Percentiles rank a stretch among this genome's conserved stretches.
phyloP scores from a whole-genome alignment of 1,284 basidiomycete species.

The Apiotrichum sp. region DNA sequence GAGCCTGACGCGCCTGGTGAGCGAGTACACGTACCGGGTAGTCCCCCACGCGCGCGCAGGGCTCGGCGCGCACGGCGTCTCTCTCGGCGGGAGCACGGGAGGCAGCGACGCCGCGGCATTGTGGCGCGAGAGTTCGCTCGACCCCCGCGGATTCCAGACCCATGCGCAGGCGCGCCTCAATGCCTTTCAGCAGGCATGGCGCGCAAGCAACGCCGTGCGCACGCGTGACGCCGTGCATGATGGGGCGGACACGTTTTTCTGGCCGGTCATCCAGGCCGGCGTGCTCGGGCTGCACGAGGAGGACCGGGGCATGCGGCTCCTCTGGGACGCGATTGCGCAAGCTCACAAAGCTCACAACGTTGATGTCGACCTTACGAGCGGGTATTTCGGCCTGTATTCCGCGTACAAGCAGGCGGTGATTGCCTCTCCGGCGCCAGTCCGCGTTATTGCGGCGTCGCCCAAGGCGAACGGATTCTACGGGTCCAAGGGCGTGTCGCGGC shows the following conservation, averaged over 20 bases:
- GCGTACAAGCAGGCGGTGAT: constrained; percentile 74
- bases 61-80: constrained; percentile 10
- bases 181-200: constrained; percentile 46
- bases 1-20: constrained; percentile 64
- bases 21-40: constrained; percentile 63
- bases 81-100: constrained; percentile 3
- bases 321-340: constrained; percentile 34
- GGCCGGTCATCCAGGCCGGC: constrained; percentile 79
- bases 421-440: constrained; percentile 54
- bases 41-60: constrained; percentile 8
- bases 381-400: constrained; percentile 85
- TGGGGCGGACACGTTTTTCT: constrained; percentile 55
- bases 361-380: constrained; percentile 69
- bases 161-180: constrained; percentile 43
- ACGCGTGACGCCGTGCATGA: constrained; percentile 26
- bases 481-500: constrained; percentile 78
- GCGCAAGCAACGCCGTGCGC: constrained; percentile 32
- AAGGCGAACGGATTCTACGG: constrained; percentile 93
- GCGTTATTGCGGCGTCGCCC: constrained; percentile 80
- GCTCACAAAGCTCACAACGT: constrained; percentile 11
- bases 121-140: constrained; percentile 19
- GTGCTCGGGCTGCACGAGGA: constrained; percentile 77
- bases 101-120: constrained; percentile 9
- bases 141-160: constrained; percentile 34
- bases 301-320: constrained; percentile 56